These are phyloP conservation scores for Fusarium sororula DNA, from an alignment of 2,329 filamentous ascomycete species.

Conservation along the genomic window DNA sequence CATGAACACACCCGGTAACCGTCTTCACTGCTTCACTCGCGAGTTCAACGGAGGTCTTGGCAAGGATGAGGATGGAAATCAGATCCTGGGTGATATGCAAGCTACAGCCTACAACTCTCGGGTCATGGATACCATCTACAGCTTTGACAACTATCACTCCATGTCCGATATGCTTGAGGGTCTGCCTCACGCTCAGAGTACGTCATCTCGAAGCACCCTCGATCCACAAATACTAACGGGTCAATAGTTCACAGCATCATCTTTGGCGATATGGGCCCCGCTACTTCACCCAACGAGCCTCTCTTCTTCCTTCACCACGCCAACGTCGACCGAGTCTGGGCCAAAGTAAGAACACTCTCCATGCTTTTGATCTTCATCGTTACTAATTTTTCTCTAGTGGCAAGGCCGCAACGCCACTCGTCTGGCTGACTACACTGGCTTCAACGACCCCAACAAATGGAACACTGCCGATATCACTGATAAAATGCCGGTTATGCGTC, in stretches of 20 bases:
- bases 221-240: rapidly evolving
- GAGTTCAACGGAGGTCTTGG: slow-evolving; percentile 7
- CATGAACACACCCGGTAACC: not conserved
- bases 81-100: slow-evolving; percentile 15
- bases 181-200: slow-evolving; percentile 19
- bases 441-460: not conserved
- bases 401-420: slow-evolving; percentile 14
- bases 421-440: slow-evolving; percentile 3
- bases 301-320: slow-evolving; percentile 43
- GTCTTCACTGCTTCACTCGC: slow-evolving; percentile 10
- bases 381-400: not conserved
- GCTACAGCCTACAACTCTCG: not conserved
- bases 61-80: not conserved
- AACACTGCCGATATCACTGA: not conserved
- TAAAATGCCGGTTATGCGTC: not conserved
- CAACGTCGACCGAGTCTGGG: slow-evolving; percentile 39
- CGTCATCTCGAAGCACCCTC: rapidly evolving
- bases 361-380: rapidly evolving
- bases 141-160: not conserved
- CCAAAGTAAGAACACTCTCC: not conserved
- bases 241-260: slow-evolving; percentile 21
- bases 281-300: slow-evolving; percentile 43
- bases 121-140: slow-evolving; percentile 14
- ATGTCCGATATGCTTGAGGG: slow-evolving; percentile 12
- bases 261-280: slow-evolving; percentile 39